Percentiles rank a stretch among this genome's conserved stretches.
These are phyloP conservation scores for Fennellomyces sp. DNA, from an alignment of 371 early-diverging fungal species.

Conservation along the genomic window DNA sequence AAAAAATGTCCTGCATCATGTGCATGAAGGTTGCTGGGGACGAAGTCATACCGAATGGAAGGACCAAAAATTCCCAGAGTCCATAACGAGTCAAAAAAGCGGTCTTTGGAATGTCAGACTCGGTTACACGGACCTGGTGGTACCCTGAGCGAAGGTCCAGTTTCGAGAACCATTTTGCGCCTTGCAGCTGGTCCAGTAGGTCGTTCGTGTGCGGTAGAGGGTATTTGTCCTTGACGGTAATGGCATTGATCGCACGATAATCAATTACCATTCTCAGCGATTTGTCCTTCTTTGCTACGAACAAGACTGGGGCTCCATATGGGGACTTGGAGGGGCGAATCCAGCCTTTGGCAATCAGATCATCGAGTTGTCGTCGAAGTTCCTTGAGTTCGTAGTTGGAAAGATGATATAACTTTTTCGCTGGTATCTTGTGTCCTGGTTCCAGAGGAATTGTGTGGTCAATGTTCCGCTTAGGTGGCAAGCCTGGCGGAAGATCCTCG, in stretches of 20 bases:
- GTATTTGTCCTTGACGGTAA: neutral
- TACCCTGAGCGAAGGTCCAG: neutral
- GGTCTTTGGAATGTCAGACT: slow-evolving; percentile 28
- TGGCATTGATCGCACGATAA: neutral
- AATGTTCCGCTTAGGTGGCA: too few species aligned
- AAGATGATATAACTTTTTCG: too few species aligned
- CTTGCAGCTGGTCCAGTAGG: neutral
- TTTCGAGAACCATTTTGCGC: neutral
- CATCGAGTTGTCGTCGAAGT: slow-evolving; percentile 1
- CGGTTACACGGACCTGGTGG: neutral
- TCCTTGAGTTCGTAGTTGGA: neutral
- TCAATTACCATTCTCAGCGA: neutral
- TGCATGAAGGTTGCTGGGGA: slow-evolving; percentile 44
- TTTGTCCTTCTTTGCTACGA: neutral
- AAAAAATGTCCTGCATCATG: slow-evolving; percentile 1
- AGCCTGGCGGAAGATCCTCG: too few species aligned
- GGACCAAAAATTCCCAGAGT: slow-evolving; percentile 45
- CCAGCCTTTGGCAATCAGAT: slow-evolving; percentile 24
- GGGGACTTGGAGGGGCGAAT: slow-evolving; percentile 46
- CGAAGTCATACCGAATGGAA: slow-evolving; percentile 59
- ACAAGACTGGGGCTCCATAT: slow-evolving; percentile 17
- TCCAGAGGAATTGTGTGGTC: too few species aligned
- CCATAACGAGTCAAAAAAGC: slow-evolving; percentile 46
- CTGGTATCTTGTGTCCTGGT: too few species aligned
- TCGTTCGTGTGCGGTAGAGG: neutral